Evolutionary conservation across 1,139 yeast species (phyloP).

Genomic region (Yamadazyma sp.): DNA sequence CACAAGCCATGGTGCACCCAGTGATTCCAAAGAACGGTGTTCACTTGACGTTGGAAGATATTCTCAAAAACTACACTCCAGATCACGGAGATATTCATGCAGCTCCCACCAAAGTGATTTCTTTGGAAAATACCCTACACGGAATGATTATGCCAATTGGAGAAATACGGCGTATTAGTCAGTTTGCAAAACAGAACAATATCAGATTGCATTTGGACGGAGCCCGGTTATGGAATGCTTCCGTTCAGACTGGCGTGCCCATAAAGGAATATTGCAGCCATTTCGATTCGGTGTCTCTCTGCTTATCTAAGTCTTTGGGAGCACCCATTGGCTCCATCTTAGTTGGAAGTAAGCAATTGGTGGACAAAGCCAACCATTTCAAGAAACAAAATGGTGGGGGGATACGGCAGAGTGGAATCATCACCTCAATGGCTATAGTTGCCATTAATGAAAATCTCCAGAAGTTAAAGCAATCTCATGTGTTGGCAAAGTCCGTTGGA

Average conservation of each 20-base stretch:
- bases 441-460: slow-evolving; percentile 42
- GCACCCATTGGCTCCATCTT: slow-evolving; percentile 93
- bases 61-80: slow-evolving; percentile 38
- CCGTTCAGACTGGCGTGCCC: slow-evolving; percentile 69
- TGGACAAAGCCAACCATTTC: slow-evolving; percentile 79
- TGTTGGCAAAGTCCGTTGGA: slow-evolving; percentile 53
- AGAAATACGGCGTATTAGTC: slow-evolving; percentile 71
- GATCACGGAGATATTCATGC: slow-evolving; percentile 80
- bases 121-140: slow-evolving; percentile 85
- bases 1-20: slow-evolving; percentile 48
- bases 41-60: slow-evolving; percentile 40
- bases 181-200: slow-evolving; percentile 64
- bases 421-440: slow-evolving; percentile 64
- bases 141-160: slow-evolving; percentile 82
- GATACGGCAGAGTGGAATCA: slow-evolving; percentile 83
- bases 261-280: slow-evolving; percentile 70
- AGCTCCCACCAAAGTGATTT: slow-evolving; percentile 84
- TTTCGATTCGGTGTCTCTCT: slow-evolving; percentile 86
- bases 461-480: slow-evolving; percentile 48
- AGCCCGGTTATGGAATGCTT: slow-evolving; percentile 94
- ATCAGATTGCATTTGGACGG: slow-evolving; percentile 86
- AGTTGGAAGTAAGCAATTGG: slow-evolving; percentile 64
- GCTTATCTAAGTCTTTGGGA: slow-evolving; percentile 87
- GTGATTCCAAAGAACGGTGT: slow-evolving; percentile 38
- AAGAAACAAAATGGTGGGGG: slow-evolving; percentile 96